Conservation (phyloP, 495 filamentous ascomycete genomes). For the Podospora pseudopauciseta region DNA sequence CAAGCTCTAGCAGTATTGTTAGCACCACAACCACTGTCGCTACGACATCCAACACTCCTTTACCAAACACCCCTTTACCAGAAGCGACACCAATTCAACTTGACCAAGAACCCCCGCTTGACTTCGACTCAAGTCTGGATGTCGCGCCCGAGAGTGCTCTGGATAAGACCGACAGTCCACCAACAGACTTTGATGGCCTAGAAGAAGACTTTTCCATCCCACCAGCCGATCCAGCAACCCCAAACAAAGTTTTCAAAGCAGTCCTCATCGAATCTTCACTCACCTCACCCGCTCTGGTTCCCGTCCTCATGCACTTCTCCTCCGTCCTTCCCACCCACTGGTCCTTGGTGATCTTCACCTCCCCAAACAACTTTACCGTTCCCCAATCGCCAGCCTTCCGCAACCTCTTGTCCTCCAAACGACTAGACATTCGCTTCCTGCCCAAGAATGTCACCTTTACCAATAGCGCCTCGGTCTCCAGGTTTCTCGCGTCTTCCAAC, state of each 20-base stretch:
- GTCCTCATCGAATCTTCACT: constrained; percentile 12
- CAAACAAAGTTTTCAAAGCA: not conserved
- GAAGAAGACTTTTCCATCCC: not conserved
- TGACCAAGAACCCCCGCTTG: not conserved
- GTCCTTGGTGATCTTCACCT: constrained; percentile 34
- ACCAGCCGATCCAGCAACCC: not conserved
- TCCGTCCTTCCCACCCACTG: constrained; percentile 30
- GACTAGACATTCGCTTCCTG: constrained; percentile 16
- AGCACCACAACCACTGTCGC: not conserved
- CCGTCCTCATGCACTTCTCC: constrained; percentile 30
- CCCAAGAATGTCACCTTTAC: constrained; percentile 5
- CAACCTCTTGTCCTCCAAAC: not conserved
- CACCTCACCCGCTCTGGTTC: constrained; percentile 17
- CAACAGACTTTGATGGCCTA: not conserved
- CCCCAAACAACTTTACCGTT: constrained; percentile 4
- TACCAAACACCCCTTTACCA: not conserved
- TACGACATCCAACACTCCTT: not conserved
- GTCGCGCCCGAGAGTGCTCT: not conserved
- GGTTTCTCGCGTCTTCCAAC: constrained; percentile 10
- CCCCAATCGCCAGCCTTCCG: constrained; percentile 16
- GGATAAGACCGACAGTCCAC: not conserved
- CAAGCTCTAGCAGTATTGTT: not conserved
- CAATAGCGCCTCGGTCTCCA: constrained; percentile 17
- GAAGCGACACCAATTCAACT: not conserved
- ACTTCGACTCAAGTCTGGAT: not conserved